A percentile compares a stretch with the other conserved stretches of the same genome.
Evolutionary conservation across 2,329 filamentous ascomycete species (phyloP).

Genomic region (Xylariaceae sp.): DNA sequence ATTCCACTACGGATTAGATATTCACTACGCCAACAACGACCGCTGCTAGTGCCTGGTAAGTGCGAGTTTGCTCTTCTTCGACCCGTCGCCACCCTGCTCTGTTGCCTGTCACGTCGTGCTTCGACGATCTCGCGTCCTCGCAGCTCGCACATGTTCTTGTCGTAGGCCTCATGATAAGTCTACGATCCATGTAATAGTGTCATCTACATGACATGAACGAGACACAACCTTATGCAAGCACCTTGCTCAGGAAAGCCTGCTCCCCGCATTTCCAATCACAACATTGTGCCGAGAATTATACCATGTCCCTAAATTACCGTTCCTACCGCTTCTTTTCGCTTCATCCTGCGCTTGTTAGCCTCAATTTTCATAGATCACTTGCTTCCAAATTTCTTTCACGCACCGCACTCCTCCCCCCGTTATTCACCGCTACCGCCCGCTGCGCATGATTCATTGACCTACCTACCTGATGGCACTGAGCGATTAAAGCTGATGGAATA

Average conservation of each 20-base stretch:
- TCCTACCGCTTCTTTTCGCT: constrained; percentile 3
- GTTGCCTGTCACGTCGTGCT: background rate
- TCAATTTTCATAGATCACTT: constrained; percentile 7
- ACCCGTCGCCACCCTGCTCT: background rate
- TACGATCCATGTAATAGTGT: background rate
- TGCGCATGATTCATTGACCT: background rate
- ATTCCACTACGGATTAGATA: too few relatives aligned
- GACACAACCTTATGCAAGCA: constrained; percentile 10
- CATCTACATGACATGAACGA: constrained; percentile 1
- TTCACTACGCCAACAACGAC: background rate
- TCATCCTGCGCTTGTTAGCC: background rate
- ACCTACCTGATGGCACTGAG: constrained; percentile 2
- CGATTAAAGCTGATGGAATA: constrained; percentile 15
- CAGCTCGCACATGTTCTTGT: too few relatives aligned
- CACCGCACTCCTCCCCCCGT: background rate
- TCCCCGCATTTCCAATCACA: constrained; percentile 15
- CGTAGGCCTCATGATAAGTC: background rate
- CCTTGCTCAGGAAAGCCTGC: constrained; percentile 8
- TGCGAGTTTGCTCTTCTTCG: background rate
- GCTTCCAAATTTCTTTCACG: background rate
- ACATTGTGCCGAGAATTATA: background rate
- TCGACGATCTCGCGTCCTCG: background rate
- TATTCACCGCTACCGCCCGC: constrained; percentile 1
- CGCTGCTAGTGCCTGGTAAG: background rate
- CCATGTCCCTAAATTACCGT: background rate